Conservation (phyloP, 805 yeast species). For the Lipomyces yamanashiensis region DNA sequence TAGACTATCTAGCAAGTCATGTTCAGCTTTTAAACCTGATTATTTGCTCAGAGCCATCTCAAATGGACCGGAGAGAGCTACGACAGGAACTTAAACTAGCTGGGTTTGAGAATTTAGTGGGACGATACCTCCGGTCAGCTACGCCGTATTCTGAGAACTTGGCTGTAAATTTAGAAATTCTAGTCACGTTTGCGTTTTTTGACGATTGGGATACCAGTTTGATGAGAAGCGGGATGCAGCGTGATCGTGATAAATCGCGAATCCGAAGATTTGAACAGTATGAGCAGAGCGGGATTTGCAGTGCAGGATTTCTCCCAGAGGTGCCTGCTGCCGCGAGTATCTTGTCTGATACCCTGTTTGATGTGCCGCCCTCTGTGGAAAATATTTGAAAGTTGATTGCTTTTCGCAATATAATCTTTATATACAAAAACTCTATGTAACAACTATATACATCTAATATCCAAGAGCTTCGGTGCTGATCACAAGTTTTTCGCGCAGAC, state of each 20-base stretch:
- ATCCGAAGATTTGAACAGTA: background rate
- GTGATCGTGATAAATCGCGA: background rate
- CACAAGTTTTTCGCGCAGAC: conserved; percentile 6
- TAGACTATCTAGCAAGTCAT: conserved; percentile 31
- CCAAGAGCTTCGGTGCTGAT: conserved; percentile 8
- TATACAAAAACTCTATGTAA: background rate
- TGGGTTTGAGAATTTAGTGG: conserved; percentile 27
- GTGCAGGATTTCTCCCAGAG: background rate
- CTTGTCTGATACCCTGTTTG: conserved; percentile 13
- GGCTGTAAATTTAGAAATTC: conserved; percentile 7
- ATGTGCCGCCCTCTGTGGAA: background rate
- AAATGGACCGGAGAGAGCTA: conserved; percentile 2
- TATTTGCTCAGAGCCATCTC: conserved; percentile 11
- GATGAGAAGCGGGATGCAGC: conserved; percentile 24
- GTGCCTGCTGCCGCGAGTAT: background rate
- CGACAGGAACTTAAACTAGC: conserved; percentile 17
- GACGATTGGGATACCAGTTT: conserved; percentile 30
- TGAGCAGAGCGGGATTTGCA: background rate
- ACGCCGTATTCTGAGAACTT: conserved; percentile 1
- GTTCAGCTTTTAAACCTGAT: conserved; percentile 25
- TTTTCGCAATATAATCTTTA: background rate
- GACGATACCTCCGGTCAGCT: conserved; percentile 17
- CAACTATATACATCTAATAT: background rate
- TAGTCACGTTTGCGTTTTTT: conserved; percentile 12
- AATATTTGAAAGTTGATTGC: background rate